Conservation (phyloP, 1,284 basidiomycete species). For the Moesziomyces sp. region DNA sequence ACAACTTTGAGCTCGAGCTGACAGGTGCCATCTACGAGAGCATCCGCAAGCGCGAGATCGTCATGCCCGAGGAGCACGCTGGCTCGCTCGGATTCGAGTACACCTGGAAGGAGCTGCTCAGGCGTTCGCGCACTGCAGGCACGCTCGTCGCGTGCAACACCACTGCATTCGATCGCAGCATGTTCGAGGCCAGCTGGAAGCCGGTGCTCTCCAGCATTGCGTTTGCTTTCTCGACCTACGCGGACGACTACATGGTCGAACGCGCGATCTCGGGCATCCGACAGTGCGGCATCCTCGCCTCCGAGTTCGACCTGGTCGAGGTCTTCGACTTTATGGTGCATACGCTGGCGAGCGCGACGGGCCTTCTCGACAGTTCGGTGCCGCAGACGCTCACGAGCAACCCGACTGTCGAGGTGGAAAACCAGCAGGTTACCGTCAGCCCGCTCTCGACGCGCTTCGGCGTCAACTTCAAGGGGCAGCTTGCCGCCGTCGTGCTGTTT, state of each 20-base stretch:
- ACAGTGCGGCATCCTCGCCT: conserved; percentile 93
- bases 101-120: conserved; percentile 94
- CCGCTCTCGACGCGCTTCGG: conserved; percentile 93
- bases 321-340: conserved; percentile 96
- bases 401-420: conserved; percentile 91
- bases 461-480: conserved; percentile 91
- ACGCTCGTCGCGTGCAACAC: conserved; percentile 83
- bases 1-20: conserved; percentile 86
- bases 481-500: conserved; percentile 96
- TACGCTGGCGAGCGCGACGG: conserved; percentile 73
- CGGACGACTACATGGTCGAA: conserved; percentile 96
- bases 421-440: conserved; percentile 87
- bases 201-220: conserved; percentile 79
- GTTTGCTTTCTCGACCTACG: conserved; percentile 84
- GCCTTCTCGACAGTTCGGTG: conserved; percentile 51
- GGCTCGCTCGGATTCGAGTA: conserved; percentile 98
- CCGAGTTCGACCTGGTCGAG: conserved; percentile 87
- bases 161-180: conserved; percentile 82
- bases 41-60: conserved; percentile 91
- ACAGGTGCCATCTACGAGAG: conserved; percentile 91
- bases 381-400: conserved; percentile 74
- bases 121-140: conserved; percentile 84
- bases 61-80: conserved; percentile 97
- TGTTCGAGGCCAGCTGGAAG: conserved; percentile 93
- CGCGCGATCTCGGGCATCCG: conserved; percentile 92